Evolutionary conservation across 2,329 filamentous ascomycete genomes (phyloP), one percentile per base, ranked within the genome.

Genomic region (Didymella keratinophila): DNA sequence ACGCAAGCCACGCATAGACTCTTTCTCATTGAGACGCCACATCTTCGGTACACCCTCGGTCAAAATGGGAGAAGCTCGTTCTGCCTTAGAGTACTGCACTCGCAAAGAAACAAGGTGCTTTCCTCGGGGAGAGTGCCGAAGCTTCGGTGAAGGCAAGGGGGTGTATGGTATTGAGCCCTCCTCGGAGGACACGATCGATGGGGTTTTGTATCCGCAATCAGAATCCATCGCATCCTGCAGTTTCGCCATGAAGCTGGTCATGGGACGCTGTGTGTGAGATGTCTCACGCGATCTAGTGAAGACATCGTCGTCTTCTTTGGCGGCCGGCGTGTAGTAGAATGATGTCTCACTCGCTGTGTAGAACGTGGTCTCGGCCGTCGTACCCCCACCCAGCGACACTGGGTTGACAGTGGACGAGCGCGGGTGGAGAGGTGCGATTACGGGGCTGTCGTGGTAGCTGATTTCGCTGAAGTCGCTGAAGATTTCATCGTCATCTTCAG

Each of bases 291-390:
- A n/a, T 6, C 8, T 11, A 4, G 23, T 32, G 27, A 58, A 58
- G 36, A 52, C 49, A 53, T 58, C 23, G n/a, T 53, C 44, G 32
- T 49, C 39, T 18, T 42, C 30, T 44, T 49, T 49, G 5, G 44
- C 37, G 23, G 34, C 18, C 10, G 34, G 18, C 5, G 37, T 34
- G 44, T 34, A 34, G 16, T 41, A 16, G 39, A 49, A 53, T 1
- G 23, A 28, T 58, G 44, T 49, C 37, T 58, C 30, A 49, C 10
- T 18, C 23, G 28, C 23, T 27, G 41, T 25, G 11, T 41, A 16
- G 44, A 49, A 49, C 0, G 30, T 23, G 44, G 44, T 45, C 30
- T 58, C 37, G 32, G 9, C 18, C 30, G 28, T 16, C 14, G 18
- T 21, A n/a, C 8, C 23, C 9, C 12, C 45, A 4, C 41, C 3